A percentile compares a stretch with the other conserved stretches of the same genome.
Evolutionary conservation across 352 stramenopile species (phyloP).

Genomic region (Phytophthora fragariae): DNA sequence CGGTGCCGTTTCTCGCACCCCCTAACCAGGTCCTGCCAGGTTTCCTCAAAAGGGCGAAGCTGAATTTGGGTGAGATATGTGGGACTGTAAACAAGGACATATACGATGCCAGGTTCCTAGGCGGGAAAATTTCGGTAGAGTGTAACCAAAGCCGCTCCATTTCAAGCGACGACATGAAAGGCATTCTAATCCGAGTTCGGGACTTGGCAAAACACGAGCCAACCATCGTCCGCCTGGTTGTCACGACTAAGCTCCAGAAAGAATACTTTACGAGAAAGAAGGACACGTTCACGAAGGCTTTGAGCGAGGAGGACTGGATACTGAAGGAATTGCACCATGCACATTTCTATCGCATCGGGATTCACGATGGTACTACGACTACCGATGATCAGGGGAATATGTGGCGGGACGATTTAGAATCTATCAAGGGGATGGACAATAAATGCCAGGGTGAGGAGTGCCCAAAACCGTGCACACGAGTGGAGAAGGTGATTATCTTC

Average conservation of each 20-base stretch:
- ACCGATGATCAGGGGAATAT: not conserved
- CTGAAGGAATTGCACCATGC: not conserved
- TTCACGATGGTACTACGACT: not conserved
- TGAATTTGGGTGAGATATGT: conserved; percentile 1
- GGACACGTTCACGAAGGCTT: not conserved
- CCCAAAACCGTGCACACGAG: not conserved
- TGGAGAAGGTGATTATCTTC: not conserved
- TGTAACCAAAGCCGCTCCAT: conserved; percentile 2
- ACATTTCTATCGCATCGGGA: not conserved
- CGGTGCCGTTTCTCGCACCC: conserved; percentile 6
- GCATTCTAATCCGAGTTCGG: not conserved
- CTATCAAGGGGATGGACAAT: not conserved
- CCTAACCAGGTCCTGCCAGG: not conserved
- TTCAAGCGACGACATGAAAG: not conserved
- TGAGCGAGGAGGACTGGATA: not conserved
- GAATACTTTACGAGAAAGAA: not conserved
- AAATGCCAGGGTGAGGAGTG: not conserved
- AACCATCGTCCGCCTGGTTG: not conserved
- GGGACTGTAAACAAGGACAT: not conserved
- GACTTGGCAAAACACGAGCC: not conserved
- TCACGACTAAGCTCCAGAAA: conserved; percentile 1
- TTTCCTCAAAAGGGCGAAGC: not conserved
- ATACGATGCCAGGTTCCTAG: not conserved
- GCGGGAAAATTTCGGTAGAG: conserved; percentile 3
- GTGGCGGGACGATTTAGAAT: not conserved